Conservation (phyloP, 2,329 filamentous ascomycete species). For the Aspergillus persii region DNA sequence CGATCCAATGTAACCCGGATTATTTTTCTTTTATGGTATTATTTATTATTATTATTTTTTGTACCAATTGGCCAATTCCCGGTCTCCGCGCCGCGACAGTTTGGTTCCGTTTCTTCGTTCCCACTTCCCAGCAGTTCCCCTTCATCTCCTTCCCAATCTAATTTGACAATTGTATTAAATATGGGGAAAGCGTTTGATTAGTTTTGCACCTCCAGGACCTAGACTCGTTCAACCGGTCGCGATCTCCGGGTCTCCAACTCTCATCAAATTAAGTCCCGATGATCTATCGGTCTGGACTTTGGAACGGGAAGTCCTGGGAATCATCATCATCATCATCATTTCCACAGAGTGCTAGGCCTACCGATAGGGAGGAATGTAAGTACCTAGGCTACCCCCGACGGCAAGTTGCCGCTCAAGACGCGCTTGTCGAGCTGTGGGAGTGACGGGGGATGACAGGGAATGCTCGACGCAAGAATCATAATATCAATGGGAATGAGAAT, state of each 20-base stretch:
- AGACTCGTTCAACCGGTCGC: background rate
- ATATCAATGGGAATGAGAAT: no score
- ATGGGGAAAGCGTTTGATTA: conserved; percentile 2
- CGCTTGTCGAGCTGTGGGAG: conserved; percentile 4
- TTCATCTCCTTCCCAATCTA: background rate
- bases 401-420: conserved; percentile 13
- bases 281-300: conserved; percentile 19
- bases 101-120: background rate
- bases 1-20: background rate
- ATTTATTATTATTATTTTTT: background rate
- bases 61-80: no score
- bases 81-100: no score
- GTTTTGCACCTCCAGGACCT: background rate
- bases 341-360: no score
- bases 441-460: no score
- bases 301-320: background rate
- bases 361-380: background rate
- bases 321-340: no score
- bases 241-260: conserved; percentile 9
- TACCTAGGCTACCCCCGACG: conserved; percentile 8
- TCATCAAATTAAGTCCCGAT: conserved; percentile 16
- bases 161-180: background rate
- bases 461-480: no score
- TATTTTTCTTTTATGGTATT: background rate
- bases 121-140: background rate